Conservation (phyloP, 78 protist species). For the Dictyostelium capitatum region DNA sequence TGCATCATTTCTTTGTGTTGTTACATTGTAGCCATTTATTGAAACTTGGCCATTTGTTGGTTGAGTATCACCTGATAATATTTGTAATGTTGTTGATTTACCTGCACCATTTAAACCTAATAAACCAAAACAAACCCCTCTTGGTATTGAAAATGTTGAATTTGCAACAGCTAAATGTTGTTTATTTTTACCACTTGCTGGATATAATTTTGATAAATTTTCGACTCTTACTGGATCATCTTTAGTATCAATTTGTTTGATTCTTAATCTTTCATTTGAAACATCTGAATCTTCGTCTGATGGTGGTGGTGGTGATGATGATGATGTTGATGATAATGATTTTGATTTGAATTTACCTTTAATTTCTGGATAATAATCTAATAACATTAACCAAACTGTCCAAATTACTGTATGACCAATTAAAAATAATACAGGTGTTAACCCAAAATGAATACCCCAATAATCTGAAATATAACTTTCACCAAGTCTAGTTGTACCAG, state of each 20-base stretch:
- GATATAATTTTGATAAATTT: slow-evolving; percentile 2
- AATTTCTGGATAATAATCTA: slow-evolving; percentile 23
- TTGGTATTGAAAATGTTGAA: slow-evolving; percentile 67
- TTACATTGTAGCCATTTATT: slow-evolving; percentile 46
- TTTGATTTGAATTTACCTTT: not conserved
- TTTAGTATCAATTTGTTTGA: not conserved
- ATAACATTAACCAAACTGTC: slow-evolving; percentile 23
- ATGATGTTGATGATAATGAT: not conserved
- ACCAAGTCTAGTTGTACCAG: slow-evolving; percentile 28
- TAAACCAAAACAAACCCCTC: slow-evolving; percentile 91
- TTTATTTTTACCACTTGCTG: not conserved
- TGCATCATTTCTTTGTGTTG: slow-evolving; percentile 5
- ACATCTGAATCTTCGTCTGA: slow-evolving; percentile 54
- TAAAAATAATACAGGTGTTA: slow-evolving; percentile 3
- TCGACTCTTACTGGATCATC: not conserved
- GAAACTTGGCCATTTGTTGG: slow-evolving; percentile 89
- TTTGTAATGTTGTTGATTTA: slow-evolving; percentile 91
- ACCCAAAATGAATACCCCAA: slow-evolving; percentile 16
- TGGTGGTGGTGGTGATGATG: slow-evolving; percentile 24
- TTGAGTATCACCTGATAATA: slow-evolving; percentile 89
- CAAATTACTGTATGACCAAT: slow-evolving; percentile 10
- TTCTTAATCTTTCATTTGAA: not conserved
- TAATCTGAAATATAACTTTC: not conserved
- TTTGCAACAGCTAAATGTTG: slow-evolving; percentile 49
- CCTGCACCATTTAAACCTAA: slow-evolving; percentile 98